Evolutionary conservation across 2,329 filamentous ascomycete genomes (phyloP).

Genomic region (Pseudohalonectria lignicola): DNA sequence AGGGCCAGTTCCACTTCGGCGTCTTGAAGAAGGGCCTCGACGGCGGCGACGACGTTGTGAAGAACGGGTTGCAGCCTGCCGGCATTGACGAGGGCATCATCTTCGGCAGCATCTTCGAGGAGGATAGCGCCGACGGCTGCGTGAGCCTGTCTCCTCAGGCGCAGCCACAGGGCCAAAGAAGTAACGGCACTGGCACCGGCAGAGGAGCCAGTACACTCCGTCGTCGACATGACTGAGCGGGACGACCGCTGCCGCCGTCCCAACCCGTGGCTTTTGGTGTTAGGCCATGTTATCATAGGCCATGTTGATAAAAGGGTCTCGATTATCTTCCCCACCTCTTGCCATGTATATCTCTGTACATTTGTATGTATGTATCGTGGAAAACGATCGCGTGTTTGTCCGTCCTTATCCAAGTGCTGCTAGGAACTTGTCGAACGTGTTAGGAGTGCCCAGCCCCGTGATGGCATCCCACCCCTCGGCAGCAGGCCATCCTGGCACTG

Average conservation of each 20-base stretch:
- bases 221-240: no score
- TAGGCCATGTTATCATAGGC: no score
- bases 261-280: no score
- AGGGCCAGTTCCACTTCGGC: constrained; percentile 52
- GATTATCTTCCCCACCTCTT: no score
- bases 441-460: constrained; percentile 37
- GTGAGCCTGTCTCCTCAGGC: constrained; percentile 19
- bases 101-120: constrained; percentile 40
- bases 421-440: constrained; percentile 25
- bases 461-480: constrained; percentile 33
- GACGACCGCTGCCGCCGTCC: no score
- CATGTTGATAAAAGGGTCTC: no score
- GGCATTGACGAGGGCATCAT: constrained; percentile 41
- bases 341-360: no score
- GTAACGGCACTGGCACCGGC: no score
- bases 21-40: constrained; percentile 49
- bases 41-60: constrained; percentile 29
- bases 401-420: background rate
- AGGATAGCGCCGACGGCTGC: constrained; percentile 31
- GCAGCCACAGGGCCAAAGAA: no score
- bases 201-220: no score
- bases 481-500: constrained; percentile 31
- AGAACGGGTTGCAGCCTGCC: constrained; percentile 33
- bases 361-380: no score
- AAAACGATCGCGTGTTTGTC: no score